Evolutionary conservation across 2,329 filamentous ascomycete genomes (phyloP), one percentile per base, ranked within the genome.

Genomic region (Alternaria gaisen): DNA sequence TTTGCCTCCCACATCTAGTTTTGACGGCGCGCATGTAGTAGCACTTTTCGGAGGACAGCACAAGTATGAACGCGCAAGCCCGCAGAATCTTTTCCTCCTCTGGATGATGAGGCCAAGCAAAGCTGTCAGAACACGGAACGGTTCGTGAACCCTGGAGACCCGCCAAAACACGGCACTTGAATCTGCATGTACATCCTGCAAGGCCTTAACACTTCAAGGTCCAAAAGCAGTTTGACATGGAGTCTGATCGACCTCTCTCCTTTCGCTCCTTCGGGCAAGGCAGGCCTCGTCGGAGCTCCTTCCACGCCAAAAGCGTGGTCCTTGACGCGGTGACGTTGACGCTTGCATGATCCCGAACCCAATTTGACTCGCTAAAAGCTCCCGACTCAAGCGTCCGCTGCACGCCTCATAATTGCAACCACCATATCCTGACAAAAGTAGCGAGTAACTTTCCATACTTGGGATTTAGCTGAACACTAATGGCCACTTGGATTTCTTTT

Each of bases 321-420:
- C 38, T 53, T 36, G 30, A 32, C 20, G 36, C 38, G 30, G 40
- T 38, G 53, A 41, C 44, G 32, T 51, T n/a, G 22, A 36, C 46
- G 50, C 48, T n/a, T 58, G 48, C 56, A 53, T 58, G 41, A 58
- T 47, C 22, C 56, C 48, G 56, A 40, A 43, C 50, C 50, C 32
- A 41, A 46, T 50, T 44, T 38, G 44, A 41, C 36, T 30, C 53
- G 44, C 53, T 56, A 56, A 46, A 32, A 50, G 32, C 22, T 34
- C 34, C 20, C 47, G 58, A 56, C 41, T 50, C 60, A 53, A 53
- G 52, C 57, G 26, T 24, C 36, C 58, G 28, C 46, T 56, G 58
- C 40, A 41, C 53, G 26, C 44, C 34, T 36, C 41, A 50, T 18
- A 10, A 9, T 26, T 52, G 42, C 52, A 38, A 38, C 41, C 53